Evolutionary conservation across 306 rosid species (phyloP).

Genomic region (Cyclanthera cordifolia): DNA sequence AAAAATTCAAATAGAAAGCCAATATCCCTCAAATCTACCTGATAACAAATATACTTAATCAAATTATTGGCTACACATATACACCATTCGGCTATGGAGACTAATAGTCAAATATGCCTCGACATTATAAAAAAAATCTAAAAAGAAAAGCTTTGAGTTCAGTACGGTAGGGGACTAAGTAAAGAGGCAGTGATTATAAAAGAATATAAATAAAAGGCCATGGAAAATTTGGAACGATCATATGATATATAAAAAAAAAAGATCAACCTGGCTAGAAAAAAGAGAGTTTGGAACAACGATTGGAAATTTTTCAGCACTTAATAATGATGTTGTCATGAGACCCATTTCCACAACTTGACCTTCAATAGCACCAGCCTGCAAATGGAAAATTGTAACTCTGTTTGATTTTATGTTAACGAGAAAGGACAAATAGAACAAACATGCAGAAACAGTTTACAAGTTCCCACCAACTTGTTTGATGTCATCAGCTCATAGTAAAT

Average conservation of each 20-base stretch:
- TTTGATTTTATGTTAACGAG: background rate
- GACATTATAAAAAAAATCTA: background rate
- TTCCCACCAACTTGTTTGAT: background rate
- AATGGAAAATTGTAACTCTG: conserved; percentile 3
- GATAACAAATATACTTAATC: background rate
- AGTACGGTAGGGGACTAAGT: too few species aligned
- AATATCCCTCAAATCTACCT: background rate
- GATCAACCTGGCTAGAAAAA: conserved; percentile 69
- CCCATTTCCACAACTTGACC: conserved; percentile 96
- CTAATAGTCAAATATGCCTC: background rate
- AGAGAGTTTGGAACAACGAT: conserved; percentile 80
- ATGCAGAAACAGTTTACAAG: background rate
- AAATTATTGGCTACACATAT: background rate
- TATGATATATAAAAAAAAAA: background rate
- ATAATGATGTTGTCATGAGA: conserved; percentile 65
- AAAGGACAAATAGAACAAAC: background rate
- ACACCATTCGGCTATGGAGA: background rate
- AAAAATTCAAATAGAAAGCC: background rate
- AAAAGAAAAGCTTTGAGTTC: background rate
- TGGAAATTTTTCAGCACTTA: conserved; percentile 82
- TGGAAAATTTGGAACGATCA: too few species aligned
- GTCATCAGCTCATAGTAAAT: background rate
- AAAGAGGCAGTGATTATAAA: too few species aligned
- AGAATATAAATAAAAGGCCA: too few species aligned
- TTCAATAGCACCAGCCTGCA: conserved; percentile 84